Conservation (phyloP, 495 filamentous ascomycete species). For the Pyrenula massariospora region DNA sequence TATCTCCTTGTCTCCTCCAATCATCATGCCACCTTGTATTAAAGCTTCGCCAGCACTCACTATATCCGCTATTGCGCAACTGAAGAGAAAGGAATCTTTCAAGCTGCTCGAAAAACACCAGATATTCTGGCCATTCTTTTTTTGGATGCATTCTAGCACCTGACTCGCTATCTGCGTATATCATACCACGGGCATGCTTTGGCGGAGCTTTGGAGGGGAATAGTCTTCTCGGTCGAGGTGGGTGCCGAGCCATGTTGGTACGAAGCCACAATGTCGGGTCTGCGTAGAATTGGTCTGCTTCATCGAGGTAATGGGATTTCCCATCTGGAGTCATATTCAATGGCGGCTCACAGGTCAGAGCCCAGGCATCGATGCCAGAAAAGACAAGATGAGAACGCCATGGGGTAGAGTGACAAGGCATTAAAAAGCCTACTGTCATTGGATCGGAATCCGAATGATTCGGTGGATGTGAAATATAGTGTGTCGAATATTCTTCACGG, state of each 20-base stretch:
- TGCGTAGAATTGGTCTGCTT: slow-evolving; percentile 83
- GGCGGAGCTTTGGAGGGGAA: neutral
- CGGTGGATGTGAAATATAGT: slow-evolving; percentile 18
- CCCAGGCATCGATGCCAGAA: slow-evolving; percentile 66
- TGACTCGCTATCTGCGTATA: neutral
- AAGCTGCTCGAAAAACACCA: slow-evolving; percentile 54
- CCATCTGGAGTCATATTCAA: slow-evolving; percentile 45
- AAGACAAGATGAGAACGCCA: slow-evolving; percentile 83
- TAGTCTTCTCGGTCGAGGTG: slow-evolving; percentile 12
- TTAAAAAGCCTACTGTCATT: slow-evolving; percentile 78
- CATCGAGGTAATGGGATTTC: slow-evolving; percentile 61
- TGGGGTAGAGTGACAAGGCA: slow-evolving; percentile 95
- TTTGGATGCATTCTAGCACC: slow-evolving; percentile 1
- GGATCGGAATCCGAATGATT: slow-evolving; percentile 12
- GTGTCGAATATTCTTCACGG: slow-evolving; percentile 52
- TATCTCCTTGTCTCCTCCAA: slow-evolving; percentile 67
- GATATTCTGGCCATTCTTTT: slow-evolving; percentile 44
- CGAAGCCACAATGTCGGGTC: slow-evolving; percentile 50
- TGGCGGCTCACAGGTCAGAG: slow-evolving; percentile 85
- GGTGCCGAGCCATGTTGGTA: slow-evolving; percentile 33
- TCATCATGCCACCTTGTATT: slow-evolving; percentile 87
- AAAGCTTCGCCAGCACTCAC: slow-evolving; percentile 58
- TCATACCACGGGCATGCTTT: neutral
- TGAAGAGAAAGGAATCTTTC: slow-evolving; percentile 34
- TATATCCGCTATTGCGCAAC: slow-evolving; percentile 47